Percentiles rank a stretch among this genome's conserved stretches.
Conservation (phyloP, 2,329 filamentous ascomycete species). For the Xylariaceae sp. region DNA sequence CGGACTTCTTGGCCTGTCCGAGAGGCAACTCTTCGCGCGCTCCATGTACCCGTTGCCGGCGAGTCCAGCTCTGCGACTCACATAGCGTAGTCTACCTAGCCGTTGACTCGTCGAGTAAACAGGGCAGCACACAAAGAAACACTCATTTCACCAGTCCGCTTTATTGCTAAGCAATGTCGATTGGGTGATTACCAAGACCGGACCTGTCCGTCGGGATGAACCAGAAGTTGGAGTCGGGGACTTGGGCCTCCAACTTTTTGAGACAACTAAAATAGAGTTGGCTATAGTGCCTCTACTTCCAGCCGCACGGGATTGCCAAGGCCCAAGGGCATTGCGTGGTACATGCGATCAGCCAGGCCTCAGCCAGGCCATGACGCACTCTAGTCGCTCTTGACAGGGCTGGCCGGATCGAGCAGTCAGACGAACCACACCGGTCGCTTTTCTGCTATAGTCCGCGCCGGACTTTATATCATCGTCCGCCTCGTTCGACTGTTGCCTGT, state of each 20-base stretch:
- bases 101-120: too few relatives aligned
- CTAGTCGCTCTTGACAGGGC: not conserved
- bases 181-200: not conserved
- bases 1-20: too few relatives aligned
- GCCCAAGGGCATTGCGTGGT: not conserved
- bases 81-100: too few relatives aligned
- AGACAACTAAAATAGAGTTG: conserved; percentile 1
- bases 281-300: not conserved
- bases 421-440: too few relatives aligned
- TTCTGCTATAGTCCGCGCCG: not conserved
- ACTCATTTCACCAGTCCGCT: too few relatives aligned
- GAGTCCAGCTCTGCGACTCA: too few relatives aligned
- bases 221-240: not conserved
- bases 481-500: not conserved
- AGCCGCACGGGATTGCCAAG: not conserved
- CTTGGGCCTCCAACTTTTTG: not conserved
- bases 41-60: too few relatives aligned
- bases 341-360: too few relatives aligned
- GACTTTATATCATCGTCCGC: not conserved
- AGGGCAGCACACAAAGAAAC: too few relatives aligned
- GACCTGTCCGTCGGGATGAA: not conserved
- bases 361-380: not conserved
- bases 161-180: too few relatives aligned
- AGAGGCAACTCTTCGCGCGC: too few relatives aligned
- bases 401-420: not conserved